Base-by-base conservation (phyloP, 805 yeast species). In the Myxozyma kluyveri region DNA sequence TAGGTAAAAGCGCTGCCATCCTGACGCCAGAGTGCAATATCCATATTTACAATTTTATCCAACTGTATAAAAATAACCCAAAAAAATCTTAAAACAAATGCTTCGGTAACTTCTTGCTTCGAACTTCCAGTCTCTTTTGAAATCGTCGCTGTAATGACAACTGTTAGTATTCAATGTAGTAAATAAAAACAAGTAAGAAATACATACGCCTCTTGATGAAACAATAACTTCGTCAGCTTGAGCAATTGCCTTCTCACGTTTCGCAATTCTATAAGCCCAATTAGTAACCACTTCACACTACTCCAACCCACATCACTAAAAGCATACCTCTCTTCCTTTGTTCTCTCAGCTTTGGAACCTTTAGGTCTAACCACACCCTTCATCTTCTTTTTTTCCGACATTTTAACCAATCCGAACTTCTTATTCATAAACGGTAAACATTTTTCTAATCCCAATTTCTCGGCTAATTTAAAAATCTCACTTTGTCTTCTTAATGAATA, bases 401-500 rank as follows among this genome's bases (percentile, higher is more conserved):
- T 21, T 49, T 56, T 56, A 31, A 49, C 51, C 6, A 41, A 10
- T 3, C 60, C 60, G 35, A 56, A 56, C 47, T 47, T 46, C 55
- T 75, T 75, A 19, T 76, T 77, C 49, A 78, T 61, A 22, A 77
- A 72, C 29, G 96, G 96, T 65, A 88, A 72, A 50, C 85, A 70
- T 50, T 83, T 87, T 23, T 79, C 75, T 3, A 88, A 71, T 14
- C 95, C 95, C 63, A 77, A 84, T 61, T 78, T 77, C 62, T 76
- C 72, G 1, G 95, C 95, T 65, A 83, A 65, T 68, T 87, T 87
- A 72, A 74, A 86, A 45, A 88, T 69, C 56, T 81, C 91, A 14
- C 88, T 79, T 61, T 85, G 87, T 64, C 88, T 78, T 72, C 95
- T 79, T 55, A 81, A 70, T 2, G 93, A 84, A 64, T 78, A 83